phyloP scores from a whole-genome alignment of 116 monocot species.

The Phalaenopsis hybrid region DNA sequence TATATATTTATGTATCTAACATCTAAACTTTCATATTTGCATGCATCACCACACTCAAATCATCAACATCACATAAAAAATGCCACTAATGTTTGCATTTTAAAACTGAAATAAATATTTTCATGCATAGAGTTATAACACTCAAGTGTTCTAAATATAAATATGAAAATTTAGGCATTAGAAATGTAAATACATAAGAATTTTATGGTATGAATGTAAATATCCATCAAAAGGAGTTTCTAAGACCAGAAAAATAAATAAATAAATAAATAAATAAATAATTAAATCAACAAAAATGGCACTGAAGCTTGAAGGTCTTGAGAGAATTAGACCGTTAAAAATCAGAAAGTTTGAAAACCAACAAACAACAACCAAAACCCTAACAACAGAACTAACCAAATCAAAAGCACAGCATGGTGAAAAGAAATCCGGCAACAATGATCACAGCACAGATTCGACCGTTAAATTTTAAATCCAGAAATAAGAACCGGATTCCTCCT shows the following conservation, averaged over 20 bases:
- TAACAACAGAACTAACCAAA: neutral
- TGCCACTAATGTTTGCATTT: no score
- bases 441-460: neutral
- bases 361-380: neutral
- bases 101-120: no score
- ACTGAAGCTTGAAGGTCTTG: neutral
- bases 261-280: neutral
- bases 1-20: no score
- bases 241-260: neutral
- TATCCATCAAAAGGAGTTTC: no score
- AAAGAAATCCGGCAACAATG: neutral
- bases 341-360: constrained; percentile 1
- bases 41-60: no score
- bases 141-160: no score
- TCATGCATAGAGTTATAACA: no score
- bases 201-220: no score
- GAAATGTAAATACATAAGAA: no score
- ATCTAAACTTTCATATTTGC: no score
- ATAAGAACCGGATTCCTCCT: neutral
- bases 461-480: neutral
- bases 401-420: constrained; percentile 1
- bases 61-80: no score
- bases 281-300: neutral
- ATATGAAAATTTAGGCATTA: no score
- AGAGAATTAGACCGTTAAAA: neutral